A percentile compares a stretch with the other conserved stretches of the same genome.
These are phyloP conservation scores for Cyclocybe cylindracea DNA, from an alignment of 768 basidiomycete species.

Conservation along the genomic window DNA sequence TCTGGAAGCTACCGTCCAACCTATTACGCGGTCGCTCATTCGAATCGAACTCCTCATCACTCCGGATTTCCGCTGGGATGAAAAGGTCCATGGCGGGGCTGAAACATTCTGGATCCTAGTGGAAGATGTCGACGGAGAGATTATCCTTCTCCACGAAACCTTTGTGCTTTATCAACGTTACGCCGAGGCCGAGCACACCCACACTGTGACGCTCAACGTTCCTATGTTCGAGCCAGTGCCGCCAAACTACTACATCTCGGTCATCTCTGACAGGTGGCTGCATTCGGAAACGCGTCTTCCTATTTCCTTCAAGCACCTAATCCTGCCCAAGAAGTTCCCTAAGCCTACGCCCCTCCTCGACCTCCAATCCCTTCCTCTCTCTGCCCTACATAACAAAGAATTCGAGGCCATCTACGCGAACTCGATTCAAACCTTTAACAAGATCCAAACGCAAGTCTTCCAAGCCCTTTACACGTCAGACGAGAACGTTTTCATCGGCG, in stretches of 20 bases:
- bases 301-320: conserved; percentile 96
- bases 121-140: conserved; percentile 97
- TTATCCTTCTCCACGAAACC: conserved; percentile 91
- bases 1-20: conserved; percentile 94
- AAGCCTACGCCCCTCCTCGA: conserved; percentile 90
- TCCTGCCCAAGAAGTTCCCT: conserved; percentile 97
- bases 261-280: conserved; percentile 94
- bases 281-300: conserved; percentile 94
- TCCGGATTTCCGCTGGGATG: conserved; percentile 99
- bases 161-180: conserved; percentile 93
- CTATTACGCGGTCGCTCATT: conserved; percentile 91
- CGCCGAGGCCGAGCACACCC: conserved; percentile 86
- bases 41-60: conserved; percentile 91
- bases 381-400: conserved; percentile 91
- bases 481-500: conserved; percentile 96
- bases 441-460: conserved; percentile 99
- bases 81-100: conserved; percentile 84
- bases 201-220: conserved; percentile 82
- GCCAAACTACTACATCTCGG: conserved; percentile 96
- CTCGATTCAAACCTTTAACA: conserved; percentile 89
- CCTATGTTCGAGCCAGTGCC: conserved; percentile 98
- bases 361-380: conserved; percentile 85
- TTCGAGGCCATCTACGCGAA: conserved; percentile 86
- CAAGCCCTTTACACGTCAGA: conserved; percentile 95
- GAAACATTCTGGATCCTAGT: conserved; percentile 94